phyloP scores from a whole-genome alignment of 208 protist genomes.

The Kentomonas sorsogonicus region DNA sequence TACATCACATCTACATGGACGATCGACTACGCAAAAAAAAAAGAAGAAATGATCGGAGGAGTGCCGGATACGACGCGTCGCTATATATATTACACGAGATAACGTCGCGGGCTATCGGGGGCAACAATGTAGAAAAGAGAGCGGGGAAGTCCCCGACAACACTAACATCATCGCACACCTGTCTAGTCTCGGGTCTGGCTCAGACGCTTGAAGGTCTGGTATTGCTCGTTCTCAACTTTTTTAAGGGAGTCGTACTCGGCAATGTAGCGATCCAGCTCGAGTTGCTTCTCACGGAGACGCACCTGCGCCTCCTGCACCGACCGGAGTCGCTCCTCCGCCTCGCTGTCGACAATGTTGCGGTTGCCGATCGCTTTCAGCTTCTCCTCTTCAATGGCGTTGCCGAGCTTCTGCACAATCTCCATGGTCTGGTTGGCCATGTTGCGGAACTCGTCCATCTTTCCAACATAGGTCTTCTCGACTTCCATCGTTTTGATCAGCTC shows the following conservation, averaged over 20 bases:
- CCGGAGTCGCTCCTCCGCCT: conserved; percentile 75
- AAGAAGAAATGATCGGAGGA: too few species aligned
- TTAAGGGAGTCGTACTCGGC: conserved; percentile 82
- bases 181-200: conserved; percentile 57
- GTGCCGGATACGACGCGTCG: too few species aligned
- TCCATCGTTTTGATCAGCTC: conserved; percentile 75
- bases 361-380: conserved; percentile 83
- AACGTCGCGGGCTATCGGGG: too few species aligned
- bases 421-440: conserved; percentile 76
- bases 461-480: conserved; percentile 58
- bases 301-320: conserved; percentile 77
- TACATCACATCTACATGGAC: not conserved
- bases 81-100: too few species aligned
- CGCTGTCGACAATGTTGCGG: conserved; percentile 85
- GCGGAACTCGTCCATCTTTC: conserved; percentile 83
- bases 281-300: conserved; percentile 81
- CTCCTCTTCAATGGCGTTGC: conserved; percentile 77
- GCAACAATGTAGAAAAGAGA: too few species aligned
- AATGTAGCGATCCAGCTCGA: conserved; percentile 85
- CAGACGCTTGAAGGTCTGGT: conserved; percentile 70
- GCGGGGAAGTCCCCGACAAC: too few species aligned
- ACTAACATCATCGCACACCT: not conserved
- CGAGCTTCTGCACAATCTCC: conserved; percentile 69
- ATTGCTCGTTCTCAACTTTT: conserved; percentile 80
- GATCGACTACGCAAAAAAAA: too few species aligned